Percentiles rank a stretch among this genome's conserved stretches.
phyloP scores from a whole-genome alignment of 2,329 filamentous ascomycete species.

The Trichothecium roseum region DNA sequence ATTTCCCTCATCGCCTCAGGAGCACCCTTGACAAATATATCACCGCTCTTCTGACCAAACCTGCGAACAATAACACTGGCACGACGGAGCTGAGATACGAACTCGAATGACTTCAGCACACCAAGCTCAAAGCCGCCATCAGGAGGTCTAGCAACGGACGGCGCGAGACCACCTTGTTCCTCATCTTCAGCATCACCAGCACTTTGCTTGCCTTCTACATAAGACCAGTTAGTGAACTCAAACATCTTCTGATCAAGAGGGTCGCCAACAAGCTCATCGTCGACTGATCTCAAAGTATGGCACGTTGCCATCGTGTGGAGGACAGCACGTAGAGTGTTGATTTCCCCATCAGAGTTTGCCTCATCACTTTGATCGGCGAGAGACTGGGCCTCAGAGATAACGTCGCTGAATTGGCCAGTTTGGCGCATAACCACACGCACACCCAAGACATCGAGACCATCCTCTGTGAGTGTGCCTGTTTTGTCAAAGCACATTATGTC shows the following conservation, averaged over 20 bases:
- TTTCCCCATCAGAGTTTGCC: conserved; percentile 11
- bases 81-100: conserved; percentile 82
- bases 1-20: conserved; percentile 96
- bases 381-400: conserved; percentile 55
- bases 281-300: conserved; percentile 79
- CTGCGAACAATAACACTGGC: conserved; percentile 88
- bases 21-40: conserved; percentile 91
- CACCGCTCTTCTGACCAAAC: conserved; percentile 74
- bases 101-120: conserved; percentile 86
- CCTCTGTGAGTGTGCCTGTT: conserved; percentile 94
- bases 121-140: conserved; percentile 68
- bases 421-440: conserved; percentile 65
- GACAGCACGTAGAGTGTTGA: conserved; percentile 43
- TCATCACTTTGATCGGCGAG: conserved; percentile 37
- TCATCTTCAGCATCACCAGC: conserved; percentile 58
- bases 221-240: conserved; percentile 87
- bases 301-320: conserved; percentile 96
- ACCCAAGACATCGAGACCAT: conserved; percentile 87
- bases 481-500: conserved; percentile 98
- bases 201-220: conserved; percentile 73
- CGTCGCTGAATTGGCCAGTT: conserved; percentile 58
- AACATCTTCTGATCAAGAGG: conserved; percentile 98
- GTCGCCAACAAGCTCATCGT: conserved; percentile 83
- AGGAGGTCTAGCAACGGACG: conserved; percentile 82
- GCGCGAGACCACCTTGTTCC: conserved; percentile 64